phyloP scores from a whole-genome alignment of 2,329 filamentous ascomycete species.

The Pestalotiopsis sp. region DNA sequence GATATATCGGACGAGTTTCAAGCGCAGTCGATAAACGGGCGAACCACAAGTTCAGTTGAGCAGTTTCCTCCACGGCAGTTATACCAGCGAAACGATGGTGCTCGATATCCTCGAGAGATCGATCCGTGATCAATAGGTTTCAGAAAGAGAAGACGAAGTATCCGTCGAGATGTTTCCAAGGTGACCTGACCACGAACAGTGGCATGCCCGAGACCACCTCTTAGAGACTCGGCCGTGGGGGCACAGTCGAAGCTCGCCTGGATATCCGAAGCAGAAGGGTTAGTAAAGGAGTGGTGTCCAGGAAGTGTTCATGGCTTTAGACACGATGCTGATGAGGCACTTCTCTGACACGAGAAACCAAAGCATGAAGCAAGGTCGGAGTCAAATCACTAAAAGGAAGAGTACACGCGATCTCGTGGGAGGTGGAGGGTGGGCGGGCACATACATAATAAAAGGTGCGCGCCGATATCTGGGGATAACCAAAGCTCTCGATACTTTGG shows the following conservation, averaged over 20 bases:
- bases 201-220: not conserved
- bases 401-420: not conserved
- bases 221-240: conserved; percentile 6
- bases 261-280: conserved; percentile 7
- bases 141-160: not conserved
- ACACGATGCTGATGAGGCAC: conserved; percentile 13
- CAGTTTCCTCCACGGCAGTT: not conserved
- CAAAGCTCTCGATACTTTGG: not conserved
- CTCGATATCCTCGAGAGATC: not conserved
- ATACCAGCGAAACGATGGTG: not conserved
- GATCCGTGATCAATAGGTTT: conserved; percentile 3
- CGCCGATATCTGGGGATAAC: conserved; percentile 11
- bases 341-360: conserved; percentile 12
- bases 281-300: conserved; percentile 11
- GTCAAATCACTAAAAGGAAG: conserved; percentile 11
- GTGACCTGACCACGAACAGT: not conserved
- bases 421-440: conserved; percentile 14
- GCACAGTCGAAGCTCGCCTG: not conserved
- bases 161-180: not conserved
- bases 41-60: not conserved
- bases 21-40: not conserved
- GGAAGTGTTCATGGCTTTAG: conserved; percentile 12
- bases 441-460: conserved; percentile 8
- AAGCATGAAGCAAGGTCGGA: conserved; percentile 11
- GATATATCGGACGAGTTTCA: not conserved